phyloP scores from a whole-genome alignment of 2,329 filamentous ascomycete genomes.

The Fusarium nematophilum region DNA sequence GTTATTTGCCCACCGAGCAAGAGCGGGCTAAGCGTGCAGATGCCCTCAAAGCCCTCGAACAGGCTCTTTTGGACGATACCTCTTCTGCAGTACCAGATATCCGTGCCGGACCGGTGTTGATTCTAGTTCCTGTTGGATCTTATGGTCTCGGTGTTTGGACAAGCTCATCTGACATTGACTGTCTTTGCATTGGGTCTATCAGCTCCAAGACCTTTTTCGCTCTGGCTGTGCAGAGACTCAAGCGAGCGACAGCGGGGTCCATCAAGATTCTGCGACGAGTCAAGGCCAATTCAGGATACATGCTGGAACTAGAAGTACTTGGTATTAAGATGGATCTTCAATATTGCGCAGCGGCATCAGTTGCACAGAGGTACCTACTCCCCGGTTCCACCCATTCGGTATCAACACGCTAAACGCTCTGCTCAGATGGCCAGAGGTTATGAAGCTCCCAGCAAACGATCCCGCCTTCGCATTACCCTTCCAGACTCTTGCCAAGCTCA shows the following conservation, averaged over 20 bases:
- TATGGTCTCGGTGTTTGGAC: slow-evolving; percentile 74
- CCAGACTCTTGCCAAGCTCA: slow-evolving; percentile 69
- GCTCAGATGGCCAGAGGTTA: slow-evolving; percentile 57
- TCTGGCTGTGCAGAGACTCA: slow-evolving; percentile 66
- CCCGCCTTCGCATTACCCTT: slow-evolving; percentile 66
- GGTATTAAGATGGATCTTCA: slow-evolving; percentile 72
- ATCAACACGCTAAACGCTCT: neutral
- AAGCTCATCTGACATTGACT: slow-evolving; percentile 70
- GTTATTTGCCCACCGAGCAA: slow-evolving; percentile 58
- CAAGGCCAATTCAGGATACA: slow-evolving; percentile 68
- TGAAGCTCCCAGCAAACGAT: slow-evolving; percentile 61
- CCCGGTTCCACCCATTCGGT: neutral
- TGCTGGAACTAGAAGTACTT: slow-evolving; percentile 71
- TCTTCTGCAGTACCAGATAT: slow-evolving; percentile 12
- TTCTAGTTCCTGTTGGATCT: slow-evolving; percentile 73
- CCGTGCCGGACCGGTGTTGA: slow-evolving; percentile 49
- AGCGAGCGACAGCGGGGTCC: slow-evolving; percentile 55
- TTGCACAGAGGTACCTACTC: slow-evolving; percentile 60
- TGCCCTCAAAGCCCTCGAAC: slow-evolving; percentile 60
- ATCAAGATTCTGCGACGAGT: slow-evolving; percentile 68
- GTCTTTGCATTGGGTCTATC: slow-evolving; percentile 72
- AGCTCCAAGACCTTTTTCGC: slow-evolving; percentile 71
- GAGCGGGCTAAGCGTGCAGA: slow-evolving; percentile 56
- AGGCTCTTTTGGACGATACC: slow-evolving; percentile 52
- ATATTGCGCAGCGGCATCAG: slow-evolving; percentile 69